These are phyloP conservation scores for Groenewaldozyma auringiensis DNA, from an alignment of 1,139 yeast species.

Conservation along the genomic window DNA sequence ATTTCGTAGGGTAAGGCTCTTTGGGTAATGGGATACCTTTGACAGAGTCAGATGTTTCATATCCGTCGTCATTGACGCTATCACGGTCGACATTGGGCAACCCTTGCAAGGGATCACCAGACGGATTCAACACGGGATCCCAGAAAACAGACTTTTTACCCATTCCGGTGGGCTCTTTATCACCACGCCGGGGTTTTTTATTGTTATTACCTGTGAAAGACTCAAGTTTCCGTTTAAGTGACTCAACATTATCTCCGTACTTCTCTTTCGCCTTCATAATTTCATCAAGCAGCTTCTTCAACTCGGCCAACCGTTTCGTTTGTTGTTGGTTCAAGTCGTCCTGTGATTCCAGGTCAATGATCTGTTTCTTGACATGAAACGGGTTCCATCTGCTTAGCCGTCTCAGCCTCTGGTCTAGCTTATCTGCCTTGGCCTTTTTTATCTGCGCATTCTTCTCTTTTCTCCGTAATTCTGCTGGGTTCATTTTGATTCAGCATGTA, in stretches of 20 bases:
- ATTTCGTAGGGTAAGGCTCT: slow-evolving; percentile 10
- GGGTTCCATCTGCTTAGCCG: slow-evolving; percentile 19
- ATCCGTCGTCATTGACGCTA: slow-evolving; percentile 16
- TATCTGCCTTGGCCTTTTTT: slow-evolving; percentile 24
- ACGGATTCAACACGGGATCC: slow-evolving; percentile 25
- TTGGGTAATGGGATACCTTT: slow-evolving; percentile 21
- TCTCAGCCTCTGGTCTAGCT: slow-evolving; percentile 16
- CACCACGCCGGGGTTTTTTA: slow-evolving; percentile 9
- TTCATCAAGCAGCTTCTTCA: slow-evolving; percentile 19
- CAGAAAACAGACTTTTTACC: slow-evolving; percentile 23
- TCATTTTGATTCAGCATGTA: too few relatives aligned
- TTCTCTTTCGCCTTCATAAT: slow-evolving; percentile 20
- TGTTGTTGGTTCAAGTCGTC: slow-evolving; percentile 10
- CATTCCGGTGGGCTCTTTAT: slow-evolving; percentile 6
- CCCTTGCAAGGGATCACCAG: slow-evolving; percentile 24
- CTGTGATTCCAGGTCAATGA: slow-evolving; percentile 16
- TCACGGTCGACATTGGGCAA: slow-evolving; percentile 14
- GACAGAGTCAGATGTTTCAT: slow-evolving; percentile 17
- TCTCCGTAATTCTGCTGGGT: slow-evolving; percentile 21
- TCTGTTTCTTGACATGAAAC: slow-evolving; percentile 16
- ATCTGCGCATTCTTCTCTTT: slow-evolving; percentile 26
- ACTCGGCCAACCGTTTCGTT: slow-evolving; percentile 18
- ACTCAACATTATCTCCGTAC: slow-evolving; percentile 14
- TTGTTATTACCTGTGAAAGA: slow-evolving; percentile 5
- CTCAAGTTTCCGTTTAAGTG: background rate